Evolutionary conservation across 495 filamentous ascomycete genomes (phyloP).

Genomic region (Xylaria castorea): DNA sequence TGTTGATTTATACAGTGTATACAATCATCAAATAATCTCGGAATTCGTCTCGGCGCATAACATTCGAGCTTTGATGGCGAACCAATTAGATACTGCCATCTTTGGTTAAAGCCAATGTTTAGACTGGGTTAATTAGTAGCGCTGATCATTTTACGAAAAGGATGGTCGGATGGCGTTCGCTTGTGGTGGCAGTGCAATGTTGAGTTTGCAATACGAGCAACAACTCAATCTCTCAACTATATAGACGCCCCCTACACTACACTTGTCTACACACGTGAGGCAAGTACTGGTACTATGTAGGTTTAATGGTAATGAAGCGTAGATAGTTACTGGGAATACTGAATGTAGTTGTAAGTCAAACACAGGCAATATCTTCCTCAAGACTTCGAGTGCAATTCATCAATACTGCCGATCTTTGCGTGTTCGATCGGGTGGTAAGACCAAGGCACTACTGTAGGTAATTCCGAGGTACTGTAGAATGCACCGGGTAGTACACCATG

Average conservation of each 20-base stretch:
- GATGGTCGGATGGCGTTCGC: slow-evolving; percentile 10
- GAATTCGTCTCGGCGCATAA: neutral
- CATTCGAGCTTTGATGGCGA: neutral
- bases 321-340: neutral
- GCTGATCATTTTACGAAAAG: slow-evolving; percentile 20
- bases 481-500: neutral
- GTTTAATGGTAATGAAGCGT: neutral
- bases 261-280: neutral
- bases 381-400: neutral
- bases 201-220: slow-evolving; percentile 24
- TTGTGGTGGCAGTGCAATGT: slow-evolving; percentile 27
- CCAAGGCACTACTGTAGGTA: neutral
- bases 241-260: neutral
- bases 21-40: neutral
- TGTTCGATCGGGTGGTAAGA: neutral
- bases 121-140: neutral
- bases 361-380: neutral
- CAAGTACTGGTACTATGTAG: neutral
- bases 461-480: neutral
- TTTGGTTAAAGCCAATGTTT: neutral
- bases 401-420: neutral
- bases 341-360: neutral
- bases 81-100: slow-evolving; percentile 1
- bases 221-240: neutral
- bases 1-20: no score